Conservation (phyloP, 441 rosid species). For the Euphorbia celastroides region DNA sequence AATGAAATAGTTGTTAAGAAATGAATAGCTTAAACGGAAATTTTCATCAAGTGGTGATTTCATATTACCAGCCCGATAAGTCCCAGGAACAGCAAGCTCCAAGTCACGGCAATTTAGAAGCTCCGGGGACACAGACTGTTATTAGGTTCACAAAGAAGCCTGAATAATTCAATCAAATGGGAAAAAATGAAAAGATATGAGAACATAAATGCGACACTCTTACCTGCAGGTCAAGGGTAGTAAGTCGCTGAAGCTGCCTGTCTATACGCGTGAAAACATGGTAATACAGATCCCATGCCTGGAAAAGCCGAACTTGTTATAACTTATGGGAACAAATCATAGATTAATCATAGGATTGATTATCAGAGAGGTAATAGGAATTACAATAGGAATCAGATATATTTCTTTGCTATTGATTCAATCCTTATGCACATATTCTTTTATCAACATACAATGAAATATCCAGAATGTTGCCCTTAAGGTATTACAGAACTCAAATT, state of each 20-base stretch:
- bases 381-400: no score
- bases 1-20: constrained; percentile 11
- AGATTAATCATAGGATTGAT: no score
- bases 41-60: constrained; percentile 7
- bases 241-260: constrained; percentile 91
- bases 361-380: no score
- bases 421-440: no score
- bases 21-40: constrained; percentile 9
- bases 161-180: constrained; percentile 16
- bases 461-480: no score
- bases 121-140: constrained; percentile 97
- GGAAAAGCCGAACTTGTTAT: constrained; percentile 21
- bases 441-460: no score
- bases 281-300: constrained; percentile 99
- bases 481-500: constrained; percentile 18
- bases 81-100: constrained; percentile 99
- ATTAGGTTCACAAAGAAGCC: constrained; percentile 20
- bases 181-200: not conserved
- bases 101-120: constrained; percentile 79
- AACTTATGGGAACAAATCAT: no score
- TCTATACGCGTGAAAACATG: constrained; percentile 96
- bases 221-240: constrained; percentile 92
- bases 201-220: constrained; percentile 19
- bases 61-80: constrained; percentile 80
- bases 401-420: no score